Percentiles rank a stretch among this genome's conserved stretches.
These are phyloP conservation scores for Vachellia collinsii DNA, from an alignment of 306 rosid species.

Conservation along the genomic window DNA sequence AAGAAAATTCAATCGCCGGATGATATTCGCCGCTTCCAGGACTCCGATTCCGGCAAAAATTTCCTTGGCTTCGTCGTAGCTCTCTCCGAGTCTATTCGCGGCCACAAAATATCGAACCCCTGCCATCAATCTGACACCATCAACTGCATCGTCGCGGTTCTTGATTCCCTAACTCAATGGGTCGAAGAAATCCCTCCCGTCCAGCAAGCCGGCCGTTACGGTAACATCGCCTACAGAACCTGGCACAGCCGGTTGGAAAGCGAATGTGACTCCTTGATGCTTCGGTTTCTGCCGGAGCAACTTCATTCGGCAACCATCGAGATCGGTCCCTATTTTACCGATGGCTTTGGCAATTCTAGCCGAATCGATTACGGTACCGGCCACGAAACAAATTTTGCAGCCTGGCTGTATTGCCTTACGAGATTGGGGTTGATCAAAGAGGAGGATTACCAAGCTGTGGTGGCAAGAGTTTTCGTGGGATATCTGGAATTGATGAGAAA, in stretches of 20 bases:
- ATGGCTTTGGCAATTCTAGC: constrained; percentile 80
- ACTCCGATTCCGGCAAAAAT: constrained; percentile 64
- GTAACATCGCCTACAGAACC: constrained; percentile 72
- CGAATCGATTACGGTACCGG: constrained; percentile 96
- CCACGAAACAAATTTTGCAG: constrained; percentile 91
- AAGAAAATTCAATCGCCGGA: constrained; percentile 77
- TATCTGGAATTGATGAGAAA: constrained; percentile 90
- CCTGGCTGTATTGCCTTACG: constrained; percentile 85
- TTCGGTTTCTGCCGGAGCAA: constrained; percentile 56
- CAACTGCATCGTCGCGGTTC: constrained; percentile 49
- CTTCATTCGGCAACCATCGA: constrained; percentile 57
- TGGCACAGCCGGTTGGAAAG: constrained; percentile 67
- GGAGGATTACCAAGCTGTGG: constrained; percentile 75
- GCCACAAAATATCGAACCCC: constrained; percentile 66
- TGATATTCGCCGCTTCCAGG: constrained; percentile 67
- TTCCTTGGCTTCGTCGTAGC: constrained; percentile 87
- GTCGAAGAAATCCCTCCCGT: constrained; percentile 80
- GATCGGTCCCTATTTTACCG: constrained; percentile 72
- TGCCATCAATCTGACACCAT: constrained; percentile 55
- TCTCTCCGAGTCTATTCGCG: constrained; percentile 77
- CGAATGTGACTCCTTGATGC: constrained; percentile 55
- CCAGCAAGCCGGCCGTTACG: constrained; percentile 76
- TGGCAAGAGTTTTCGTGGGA: constrained; percentile 71
- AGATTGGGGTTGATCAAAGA: constrained; percentile 68
- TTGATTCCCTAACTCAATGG: constrained; percentile 70